Percentiles rank a stretch among this genome's conserved stretches.
Evolutionary conservation across 2,329 filamentous ascomycete genomes (phyloP).

Genomic region (Neoscytalidium dimidiatum): DNA sequence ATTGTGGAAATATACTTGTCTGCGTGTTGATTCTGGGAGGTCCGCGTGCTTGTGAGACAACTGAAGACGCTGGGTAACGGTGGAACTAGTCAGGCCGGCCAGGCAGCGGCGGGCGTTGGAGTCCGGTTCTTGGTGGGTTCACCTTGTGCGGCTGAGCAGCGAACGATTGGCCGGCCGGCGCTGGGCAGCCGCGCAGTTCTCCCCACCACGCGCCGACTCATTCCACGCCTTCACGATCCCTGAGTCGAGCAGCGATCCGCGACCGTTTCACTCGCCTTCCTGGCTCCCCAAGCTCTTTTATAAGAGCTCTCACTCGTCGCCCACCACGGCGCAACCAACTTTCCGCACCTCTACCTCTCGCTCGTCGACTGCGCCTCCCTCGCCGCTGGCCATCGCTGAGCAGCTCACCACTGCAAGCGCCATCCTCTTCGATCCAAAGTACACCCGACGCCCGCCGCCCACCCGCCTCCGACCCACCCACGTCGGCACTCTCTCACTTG

Average conservation of each 20-base stretch:
- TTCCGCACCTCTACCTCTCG: slow-evolving; percentile 22
- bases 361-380: slow-evolving; percentile 29
- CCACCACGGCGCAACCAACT: slow-evolving; percentile 22
- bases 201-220: slow-evolving; percentile 18
- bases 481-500: slow-evolving; percentile 50
- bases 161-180: slow-evolving; percentile 11
- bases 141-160: neutral
- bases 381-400: slow-evolving; percentile 44
- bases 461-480: slow-evolving; percentile 49
- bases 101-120: neutral
- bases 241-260: slow-evolving; percentile 18
- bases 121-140: neutral
- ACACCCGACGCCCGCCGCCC: slow-evolving; percentile 48
- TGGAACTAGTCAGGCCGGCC: neutral
- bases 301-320: slow-evolving; percentile 11
- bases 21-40: neutral
- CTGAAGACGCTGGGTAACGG: neutral
- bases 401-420: slow-evolving; percentile 51
- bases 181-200: slow-evolving; percentile 13
- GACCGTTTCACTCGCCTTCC: neutral
- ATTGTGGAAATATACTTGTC: neutral
- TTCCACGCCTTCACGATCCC: slow-evolving; percentile 9
- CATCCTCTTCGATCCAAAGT: slow-evolving; percentile 53
- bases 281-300: slow-evolving; percentile 7
- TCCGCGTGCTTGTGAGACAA: neutral